A percentile compares a stretch with the other conserved stretches of the same genome.
Evolutionary conservation across 768 basidiomycete genomes (phyloP).

Genomic region (Termitomyces bulborhizus): DNA sequence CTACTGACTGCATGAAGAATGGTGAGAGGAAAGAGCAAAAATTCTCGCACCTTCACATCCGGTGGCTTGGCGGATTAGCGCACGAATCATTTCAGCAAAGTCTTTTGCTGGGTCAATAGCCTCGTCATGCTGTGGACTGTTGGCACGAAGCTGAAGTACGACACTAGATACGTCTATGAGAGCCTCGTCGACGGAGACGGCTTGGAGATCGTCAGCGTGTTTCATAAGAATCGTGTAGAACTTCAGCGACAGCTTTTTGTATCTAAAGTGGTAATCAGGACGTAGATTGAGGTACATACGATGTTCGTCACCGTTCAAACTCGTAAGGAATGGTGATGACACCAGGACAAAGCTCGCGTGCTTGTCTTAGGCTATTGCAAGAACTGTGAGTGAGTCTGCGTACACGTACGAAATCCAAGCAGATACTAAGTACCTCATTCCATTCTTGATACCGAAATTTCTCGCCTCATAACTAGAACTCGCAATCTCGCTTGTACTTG

Average conservation of each 20-base stretch:
- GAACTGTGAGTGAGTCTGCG: neutral
- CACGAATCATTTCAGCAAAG: constrained; percentile 76
- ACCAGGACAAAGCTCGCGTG: constrained; percentile 71
- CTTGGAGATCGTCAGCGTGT: constrained; percentile 87
- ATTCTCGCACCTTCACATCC: constrained; percentile 68
- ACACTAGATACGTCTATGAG: constrained; percentile 79
- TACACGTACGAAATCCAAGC: neutral
- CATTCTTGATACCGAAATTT: constrained; percentile 81
- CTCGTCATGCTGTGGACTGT: constrained; percentile 18
- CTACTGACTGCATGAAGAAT: constrained; percentile 29
- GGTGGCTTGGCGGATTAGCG: constrained; percentile 70
- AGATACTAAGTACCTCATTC: constrained; percentile 73
- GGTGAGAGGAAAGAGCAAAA: neutral
- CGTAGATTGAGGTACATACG: neutral
- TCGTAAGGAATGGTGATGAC: constrained; percentile 87
- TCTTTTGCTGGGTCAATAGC: constrained; percentile 61
- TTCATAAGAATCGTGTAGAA: constrained; percentile 93
- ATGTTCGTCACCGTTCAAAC: constrained; percentile 61
- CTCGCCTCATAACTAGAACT: constrained; percentile 94
- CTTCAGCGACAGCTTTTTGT: constrained; percentile 74
- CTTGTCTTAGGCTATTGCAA: constrained; percentile 47
- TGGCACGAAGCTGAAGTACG: constrained; percentile 35
- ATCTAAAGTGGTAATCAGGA: constrained; percentile 37
- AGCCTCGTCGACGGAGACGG: constrained; percentile 95
- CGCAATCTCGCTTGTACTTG: constrained; percentile 92